Conservation (phyloP, 2,329 filamentous ascomycete genomes). For the Penicillium sp. region DNA sequence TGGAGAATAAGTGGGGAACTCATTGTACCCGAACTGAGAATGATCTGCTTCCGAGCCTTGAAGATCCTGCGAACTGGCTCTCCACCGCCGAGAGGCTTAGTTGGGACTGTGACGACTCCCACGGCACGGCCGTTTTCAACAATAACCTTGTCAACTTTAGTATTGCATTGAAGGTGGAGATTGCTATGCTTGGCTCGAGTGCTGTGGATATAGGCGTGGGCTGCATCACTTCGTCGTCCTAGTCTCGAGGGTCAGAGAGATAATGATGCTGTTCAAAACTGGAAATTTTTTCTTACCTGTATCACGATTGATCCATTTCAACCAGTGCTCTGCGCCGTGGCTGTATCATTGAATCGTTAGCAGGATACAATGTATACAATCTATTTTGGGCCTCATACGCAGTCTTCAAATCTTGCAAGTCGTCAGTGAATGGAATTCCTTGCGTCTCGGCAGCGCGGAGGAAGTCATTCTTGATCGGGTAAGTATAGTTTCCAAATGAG, state of each 20-base stretch:
- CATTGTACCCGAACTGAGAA: slow-evolving; percentile 69
- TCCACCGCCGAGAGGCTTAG: slow-evolving; percentile 63
- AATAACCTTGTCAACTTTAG: slow-evolving; percentile 74
- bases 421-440: slow-evolving; percentile 71
- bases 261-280: not conserved
- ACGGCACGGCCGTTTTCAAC: slow-evolving; percentile 70
- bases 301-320: slow-evolving; percentile 76
- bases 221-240: slow-evolving; percentile 71
- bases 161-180: slow-evolving; percentile 70
- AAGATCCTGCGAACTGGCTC: slow-evolving; percentile 57
- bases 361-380: not conserved
- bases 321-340: slow-evolving; percentile 75
- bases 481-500: slow-evolving; percentile 76
- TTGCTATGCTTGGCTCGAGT: slow-evolving; percentile 69
- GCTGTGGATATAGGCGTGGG: slow-evolving; percentile 74
- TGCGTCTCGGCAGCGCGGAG: slow-evolving; percentile 69
- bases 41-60: slow-evolving; percentile 69
- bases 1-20: slow-evolving; percentile 73
- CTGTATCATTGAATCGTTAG: slow-evolving; percentile 15
- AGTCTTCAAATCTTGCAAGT: slow-evolving; percentile 65
- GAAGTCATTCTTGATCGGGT: slow-evolving; percentile 80
- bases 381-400: slow-evolving; percentile 23
- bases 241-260: slow-evolving; percentile 42
- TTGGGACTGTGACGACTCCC: slow-evolving; percentile 66
- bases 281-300: slow-evolving; percentile 41